Base-by-base conservation (phyloP, 345 rosid species). In the Raphanus raphanistrum region DNA sequence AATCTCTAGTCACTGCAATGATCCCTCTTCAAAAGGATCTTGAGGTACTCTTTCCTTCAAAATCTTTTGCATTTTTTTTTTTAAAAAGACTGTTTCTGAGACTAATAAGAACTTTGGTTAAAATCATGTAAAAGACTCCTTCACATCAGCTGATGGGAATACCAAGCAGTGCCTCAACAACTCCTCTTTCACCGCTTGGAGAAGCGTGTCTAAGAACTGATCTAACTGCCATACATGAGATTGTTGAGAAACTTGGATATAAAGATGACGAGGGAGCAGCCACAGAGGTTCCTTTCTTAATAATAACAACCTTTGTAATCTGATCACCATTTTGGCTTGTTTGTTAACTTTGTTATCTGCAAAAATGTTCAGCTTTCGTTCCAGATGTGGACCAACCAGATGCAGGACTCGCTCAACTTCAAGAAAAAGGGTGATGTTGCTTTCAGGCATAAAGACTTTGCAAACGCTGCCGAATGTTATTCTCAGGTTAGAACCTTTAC, bases 311-410 rank as follows among this genome's bases (percentile, higher is more conserved):
- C n/a, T n/a, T n/a, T 50, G 35, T 60, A 61, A 10, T 50, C 78
- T 79, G 8, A 26, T 72, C 8, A 72, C 68, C 12, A 50, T 35
- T 59, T 31, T 63, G 28, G 69, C 29, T 61, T 63, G 26, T 2
- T 71, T 59, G 25, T 36, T 73, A 13, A 27, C 8, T 57, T 45
- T 3, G 0, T 59, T 58, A 27, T 66, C 16, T 67, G 63, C 64
- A 35, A 72, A 36, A 78, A 71, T 8, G 71, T 68, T 72, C 90
- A 94, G 97, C 98, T 94, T 61, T 92, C 98, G 4, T 94, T 94
- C 87, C 97, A 94, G 73, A 92, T 94, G 95, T 92, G 97, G 98
- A 94, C 97, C 15, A 88, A 92, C 79, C 95, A 94, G 84, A 92
- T 92, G 98, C 90, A 88, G 77, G 97, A 92, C 78, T 92, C 94